Conservation (phyloP, 73 alveolate genomes). For the Symbiodinium natans region DNA sequence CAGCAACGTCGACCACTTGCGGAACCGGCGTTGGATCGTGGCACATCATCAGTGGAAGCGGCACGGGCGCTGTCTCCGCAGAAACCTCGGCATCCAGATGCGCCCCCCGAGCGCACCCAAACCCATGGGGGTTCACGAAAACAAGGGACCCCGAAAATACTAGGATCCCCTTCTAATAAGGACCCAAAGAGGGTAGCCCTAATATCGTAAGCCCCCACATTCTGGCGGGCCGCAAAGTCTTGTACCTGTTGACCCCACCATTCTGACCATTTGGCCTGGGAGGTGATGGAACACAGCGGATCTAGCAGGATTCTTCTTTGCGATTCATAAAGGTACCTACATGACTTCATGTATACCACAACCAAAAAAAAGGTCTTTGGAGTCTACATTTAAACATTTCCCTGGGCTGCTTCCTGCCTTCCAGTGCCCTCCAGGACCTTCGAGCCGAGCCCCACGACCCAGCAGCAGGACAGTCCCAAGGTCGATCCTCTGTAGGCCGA, state of each 20-base stretch:
- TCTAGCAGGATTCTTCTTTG: too few relatives aligned
- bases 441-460: conserved; percentile 61
- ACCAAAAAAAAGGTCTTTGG: too few relatives aligned
- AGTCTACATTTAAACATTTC: neutral
- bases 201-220: neutral
- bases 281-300: too few relatives aligned
- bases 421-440: conserved; percentile 49
- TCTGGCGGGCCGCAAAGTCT: neutral
- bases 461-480: neutral
- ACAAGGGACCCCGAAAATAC: too few relatives aligned
- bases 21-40: conserved; percentile 34
- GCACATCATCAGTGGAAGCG: conserved; percentile 54
- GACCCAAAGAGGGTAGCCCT: too few relatives aligned
- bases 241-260: conserved; percentile 65
- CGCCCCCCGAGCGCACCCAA: neutral
- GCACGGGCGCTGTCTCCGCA: neutral
- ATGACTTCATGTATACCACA: too few relatives aligned
- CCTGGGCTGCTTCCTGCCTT: neutral
- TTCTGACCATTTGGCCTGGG: conserved; percentile 14
- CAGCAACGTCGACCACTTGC: neutral
- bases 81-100: neutral
- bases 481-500: conserved; percentile 43
- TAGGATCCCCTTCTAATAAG: too few relatives aligned
- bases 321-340: too few relatives aligned
- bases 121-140: too few relatives aligned